Base-by-base conservation (phyloP, 2,329 filamentous ascomycete genomes). In the Fusarium agapanthi region DNA sequence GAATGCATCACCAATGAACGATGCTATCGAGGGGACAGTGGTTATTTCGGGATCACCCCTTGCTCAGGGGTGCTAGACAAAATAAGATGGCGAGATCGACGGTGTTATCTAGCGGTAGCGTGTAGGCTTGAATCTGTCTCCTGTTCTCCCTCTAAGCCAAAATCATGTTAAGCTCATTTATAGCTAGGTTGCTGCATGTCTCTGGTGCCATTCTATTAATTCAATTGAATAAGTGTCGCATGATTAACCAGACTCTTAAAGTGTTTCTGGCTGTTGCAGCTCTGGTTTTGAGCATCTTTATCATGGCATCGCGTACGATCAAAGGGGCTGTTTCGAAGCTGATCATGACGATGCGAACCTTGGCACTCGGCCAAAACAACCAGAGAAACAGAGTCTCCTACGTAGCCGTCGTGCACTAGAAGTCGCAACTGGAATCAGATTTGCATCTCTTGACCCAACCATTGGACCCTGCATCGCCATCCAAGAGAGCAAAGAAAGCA, bases 161-260 rank as follows among this genome's bases (percentile, higher is more conserved):
- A 69, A 40, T 30, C 35, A 50, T 45, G 38, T 64, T 58, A 64
- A 57, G 47, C 55, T 62, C 63, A 67, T 67, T 54, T 61, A 61
- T 67, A 68, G 43, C 48, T 55, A 41, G 60, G 54, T 51, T 56
- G 38, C 44, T 61, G 55, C 37, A 70, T 30, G 60, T 65, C 40
- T 47, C 35, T 45, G 50, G 38, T 58, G 35, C 38, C 38, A 40
- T 34, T 53, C 51, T 37, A 26, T 32, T 24, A 37, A 54, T 45
- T 59, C 59, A 72, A 60, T 72, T 61, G 71, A 72, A 69, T 48
- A 37, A 65, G 59, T 63, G 63, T 74, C 71, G 71, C 71, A 74
- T 73, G 51, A 74, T 72, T 59, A 48, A 61, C 67, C 44, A 48
- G 54, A 65, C 38, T 56, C 48, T 64, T 14, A 37, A 43, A 47